phyloP scores from a whole-genome alignment of 345 rosid genomes.

The Psidium guajava region DNA sequence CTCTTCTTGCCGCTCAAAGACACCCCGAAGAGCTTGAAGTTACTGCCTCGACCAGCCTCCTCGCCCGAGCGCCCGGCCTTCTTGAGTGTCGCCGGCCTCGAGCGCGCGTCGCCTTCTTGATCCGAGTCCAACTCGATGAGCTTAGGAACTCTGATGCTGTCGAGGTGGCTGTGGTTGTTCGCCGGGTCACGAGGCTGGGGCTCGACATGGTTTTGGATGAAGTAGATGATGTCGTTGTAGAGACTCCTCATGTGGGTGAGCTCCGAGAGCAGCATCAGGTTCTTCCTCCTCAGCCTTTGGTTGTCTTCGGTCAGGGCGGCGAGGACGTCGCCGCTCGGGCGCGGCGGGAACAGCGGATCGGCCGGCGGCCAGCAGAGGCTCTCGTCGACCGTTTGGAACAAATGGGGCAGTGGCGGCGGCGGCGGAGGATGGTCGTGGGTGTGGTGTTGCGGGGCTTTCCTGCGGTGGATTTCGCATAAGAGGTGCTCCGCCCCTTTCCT shows the following conservation, averaged over 20 bases:
- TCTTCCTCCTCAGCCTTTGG: constrained; percentile 31
- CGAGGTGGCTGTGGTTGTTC: not conserved
- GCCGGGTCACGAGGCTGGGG: constrained; percentile 2
- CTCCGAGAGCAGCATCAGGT: constrained; percentile 43
- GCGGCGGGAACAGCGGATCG: not conserved
- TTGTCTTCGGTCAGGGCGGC: constrained; percentile 40
- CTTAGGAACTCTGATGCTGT: not conserved
- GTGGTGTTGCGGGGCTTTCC: constrained; percentile 29
- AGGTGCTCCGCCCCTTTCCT: constrained; percentile 47
- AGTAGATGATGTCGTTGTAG: constrained; percentile 51
- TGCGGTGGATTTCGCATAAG: constrained; percentile 44
- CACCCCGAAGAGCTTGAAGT: constrained; percentile 44
- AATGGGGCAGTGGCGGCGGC: not conserved
- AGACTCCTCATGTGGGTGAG: constrained; percentile 48
- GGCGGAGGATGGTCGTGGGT: constrained; percentile 3
- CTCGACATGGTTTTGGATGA: constrained; percentile 51
- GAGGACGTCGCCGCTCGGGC: constrained; percentile 9
- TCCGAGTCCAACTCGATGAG: constrained; percentile 12
- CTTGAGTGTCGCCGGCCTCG: not conserved
- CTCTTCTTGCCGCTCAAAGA: constrained; percentile 36
- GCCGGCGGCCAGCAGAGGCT: not conserved
- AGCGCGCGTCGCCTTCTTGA: not conserved
- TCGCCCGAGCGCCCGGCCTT: constrained; percentile 1
- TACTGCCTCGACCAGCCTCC: constrained; percentile 4
- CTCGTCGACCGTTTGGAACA: constrained; percentile 2